Base-by-base conservation (phyloP, 352 stramenopile genomes). In the Pythium brachiatum region DNA sequence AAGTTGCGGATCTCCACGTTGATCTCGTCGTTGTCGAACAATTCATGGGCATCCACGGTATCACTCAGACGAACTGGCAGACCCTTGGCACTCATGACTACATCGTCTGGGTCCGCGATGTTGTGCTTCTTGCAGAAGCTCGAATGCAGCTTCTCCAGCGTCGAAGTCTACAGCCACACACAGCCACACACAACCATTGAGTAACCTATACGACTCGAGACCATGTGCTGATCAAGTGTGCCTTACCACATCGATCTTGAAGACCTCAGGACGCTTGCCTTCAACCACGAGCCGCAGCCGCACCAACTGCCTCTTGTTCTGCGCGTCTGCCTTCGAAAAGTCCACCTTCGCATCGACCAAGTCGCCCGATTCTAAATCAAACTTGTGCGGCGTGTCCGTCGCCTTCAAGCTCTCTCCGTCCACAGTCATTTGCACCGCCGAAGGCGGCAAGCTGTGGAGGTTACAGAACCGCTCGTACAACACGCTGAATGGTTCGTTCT, bases 321-420 rank as follows among this genome's bases (percentile, higher is more conserved):
- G 62, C 4, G 66, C 52, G 32, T 74, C 60, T 34, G 86, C 76
- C 60, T 81, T 63, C 0, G 78, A 76, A 36, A 90, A 92, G 50
- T 92, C 79, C 32, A 90, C 83, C 34, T 88, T 89, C 16, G 83
- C 80, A 53, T 92, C 83, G 36, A 92, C 83, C 11, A 92, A 46
- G 48, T 92, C 79, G 26, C 74, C 79, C 2, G 75, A 68, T 43
- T 89, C 81, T 11, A 89, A 64, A 41, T 88, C 78, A 55, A 62
- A 67, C 6, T 53, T 56, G 1, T 51, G 44, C 1, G 79, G 73
- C 16, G 76, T 88, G 20, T 55, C 53, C 0, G 50, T 58, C 8
- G 70, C 44, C 11, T 59, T 41, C 34, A 92, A 60, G 0, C 48
- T 23, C 11, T 80, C 76, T 9, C 80, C 83, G 65, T 92, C 80